Evolutionary conservation across 177 flowering plant species (phyloP).

Genomic region (Tripterygium wilfordii): DNA sequence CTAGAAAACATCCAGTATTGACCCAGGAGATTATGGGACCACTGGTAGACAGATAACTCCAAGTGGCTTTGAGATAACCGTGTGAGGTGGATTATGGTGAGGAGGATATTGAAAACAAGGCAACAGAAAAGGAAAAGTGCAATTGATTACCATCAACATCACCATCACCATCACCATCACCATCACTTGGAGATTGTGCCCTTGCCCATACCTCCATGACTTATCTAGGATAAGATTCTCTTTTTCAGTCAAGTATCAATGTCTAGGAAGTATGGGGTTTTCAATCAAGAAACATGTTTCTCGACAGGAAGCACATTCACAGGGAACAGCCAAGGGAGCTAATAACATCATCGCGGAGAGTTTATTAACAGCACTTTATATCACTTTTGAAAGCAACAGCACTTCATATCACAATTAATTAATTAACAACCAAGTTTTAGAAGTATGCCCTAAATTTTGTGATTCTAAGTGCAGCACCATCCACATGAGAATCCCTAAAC

Average conservation of each 20-base stretch:
- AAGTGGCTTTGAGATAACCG: neutral
- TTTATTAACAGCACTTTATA: too few species aligned
- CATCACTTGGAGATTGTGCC: constrained; percentile 26
- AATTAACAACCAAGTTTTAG: too few species aligned
- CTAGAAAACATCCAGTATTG: too few species aligned
- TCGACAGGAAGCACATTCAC: constrained; percentile 27
- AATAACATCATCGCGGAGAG: too few species aligned
- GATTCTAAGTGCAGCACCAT: too few species aligned
- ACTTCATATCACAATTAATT: too few species aligned
- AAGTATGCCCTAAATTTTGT: too few species aligned
- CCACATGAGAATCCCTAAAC: too few species aligned
- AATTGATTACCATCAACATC: constrained; percentile 14
- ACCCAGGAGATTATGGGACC: constrained; percentile 4
- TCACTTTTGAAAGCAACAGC: too few species aligned
- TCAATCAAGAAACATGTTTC: constrained; percentile 31
- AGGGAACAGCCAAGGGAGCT: constrained; percentile 10
- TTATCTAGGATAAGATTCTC: constrained; percentile 39
- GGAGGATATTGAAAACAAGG: constrained; percentile 5
- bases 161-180: too few species aligned
- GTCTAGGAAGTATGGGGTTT: constrained; percentile 13
- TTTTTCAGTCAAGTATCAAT: constrained; percentile 10
- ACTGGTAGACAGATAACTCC: neutral
- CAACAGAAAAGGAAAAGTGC: constrained; percentile 12
- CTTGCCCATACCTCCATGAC: constrained; percentile 40
- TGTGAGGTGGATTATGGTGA: neutral